phyloP scores from a whole-genome alignment of 2,329 filamentous ascomycete species.

The Xylaria sp. region DNA sequence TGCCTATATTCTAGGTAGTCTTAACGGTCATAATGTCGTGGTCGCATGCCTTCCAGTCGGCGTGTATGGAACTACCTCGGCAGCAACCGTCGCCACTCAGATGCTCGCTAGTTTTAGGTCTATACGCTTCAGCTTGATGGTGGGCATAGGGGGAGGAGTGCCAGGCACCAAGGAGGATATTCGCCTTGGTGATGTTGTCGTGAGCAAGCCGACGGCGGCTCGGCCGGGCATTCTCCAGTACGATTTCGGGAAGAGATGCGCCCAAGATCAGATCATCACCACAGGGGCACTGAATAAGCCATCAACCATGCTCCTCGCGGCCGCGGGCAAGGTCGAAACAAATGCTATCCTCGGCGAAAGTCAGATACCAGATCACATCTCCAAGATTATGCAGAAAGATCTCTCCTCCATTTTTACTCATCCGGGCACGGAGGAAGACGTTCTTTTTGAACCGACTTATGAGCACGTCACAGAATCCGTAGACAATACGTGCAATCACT shows the following conservation, averaged over 20 bases:
- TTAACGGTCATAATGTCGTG: slow-evolving; percentile 15
- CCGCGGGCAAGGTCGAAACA: slow-evolving; percentile 8
- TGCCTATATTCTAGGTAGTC: slow-evolving; percentile 15
- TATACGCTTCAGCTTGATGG: slow-evolving; percentile 14
- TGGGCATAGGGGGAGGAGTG: slow-evolving; percentile 20
- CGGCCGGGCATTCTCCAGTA: slow-evolving; percentile 14
- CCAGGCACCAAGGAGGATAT: slow-evolving; percentile 18
- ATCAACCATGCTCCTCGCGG: slow-evolving; percentile 10
- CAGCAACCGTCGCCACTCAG: neutral
- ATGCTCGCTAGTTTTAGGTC: slow-evolving; percentile 12
- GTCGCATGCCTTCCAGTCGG: neutral
- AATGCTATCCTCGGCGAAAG: slow-evolving; percentile 19
- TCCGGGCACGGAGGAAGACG: slow-evolving; percentile 17
- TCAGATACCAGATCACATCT: neutral
- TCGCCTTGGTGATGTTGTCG: slow-evolving; percentile 26
- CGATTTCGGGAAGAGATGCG: neutral
- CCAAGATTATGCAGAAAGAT: slow-evolving; percentile 15
- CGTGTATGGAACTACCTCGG: neutral
- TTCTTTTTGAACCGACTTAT: slow-evolving; percentile 18
- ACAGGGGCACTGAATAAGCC: neutral
- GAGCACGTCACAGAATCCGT: neutral
- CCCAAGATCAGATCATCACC: neutral
- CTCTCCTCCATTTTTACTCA: neutral
- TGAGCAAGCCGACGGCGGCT: slow-evolving; percentile 10
- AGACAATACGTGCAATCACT: slow-evolving; percentile 3